phyloP scores from a whole-genome alignment of 208 protist genomes.

The Leishmania martiniquensis region DNA sequence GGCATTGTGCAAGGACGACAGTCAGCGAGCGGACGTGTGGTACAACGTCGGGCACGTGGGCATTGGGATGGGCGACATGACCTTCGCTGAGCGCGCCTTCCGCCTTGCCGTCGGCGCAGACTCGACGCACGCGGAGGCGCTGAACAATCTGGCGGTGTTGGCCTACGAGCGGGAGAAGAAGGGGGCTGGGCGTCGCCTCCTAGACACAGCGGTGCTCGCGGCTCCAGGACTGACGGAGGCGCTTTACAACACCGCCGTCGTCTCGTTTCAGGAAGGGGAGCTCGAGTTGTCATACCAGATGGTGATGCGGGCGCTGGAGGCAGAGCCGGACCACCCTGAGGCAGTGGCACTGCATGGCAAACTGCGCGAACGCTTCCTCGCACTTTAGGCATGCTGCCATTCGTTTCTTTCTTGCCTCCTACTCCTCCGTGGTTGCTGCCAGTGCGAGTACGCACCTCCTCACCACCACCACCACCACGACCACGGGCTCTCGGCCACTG shows the following conservation, averaged over 20 bases:
- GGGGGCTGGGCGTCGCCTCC: constrained; percentile 59
- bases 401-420: neutral
- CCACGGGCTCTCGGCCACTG: too few relatives aligned
- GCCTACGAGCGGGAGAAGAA: constrained; percentile 35
- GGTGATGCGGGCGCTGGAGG: constrained; percentile 67
- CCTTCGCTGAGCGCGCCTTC: constrained; percentile 93
- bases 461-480: neutral
- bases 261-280: constrained; percentile 75
- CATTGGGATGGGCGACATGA: constrained; percentile 91
- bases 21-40: constrained; percentile 89
- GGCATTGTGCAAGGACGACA: constrained; percentile 65
- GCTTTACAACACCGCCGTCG: constrained; percentile 91
- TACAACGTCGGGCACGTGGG: constrained; percentile 97
- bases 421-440: neutral
- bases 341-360: constrained; percentile 62
- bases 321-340: constrained; percentile 86
- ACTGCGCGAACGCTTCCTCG: constrained; percentile 58
- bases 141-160: constrained; percentile 95
- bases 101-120: constrained; percentile 90
- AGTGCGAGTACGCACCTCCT: neutral
- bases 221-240: constrained; percentile 87
- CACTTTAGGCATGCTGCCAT: constrained; percentile 35
- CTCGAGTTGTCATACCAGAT: constrained; percentile 81
- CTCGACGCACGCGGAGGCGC: constrained; percentile 89
- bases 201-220: constrained; percentile 77